A percentile compares a stretch with the other conserved stretches of the same genome.
Evolutionary conservation across 2,329 filamentous ascomycete genomes (phyloP).

Genomic region (Stagonosporopsis chrysanthemi): DNA sequence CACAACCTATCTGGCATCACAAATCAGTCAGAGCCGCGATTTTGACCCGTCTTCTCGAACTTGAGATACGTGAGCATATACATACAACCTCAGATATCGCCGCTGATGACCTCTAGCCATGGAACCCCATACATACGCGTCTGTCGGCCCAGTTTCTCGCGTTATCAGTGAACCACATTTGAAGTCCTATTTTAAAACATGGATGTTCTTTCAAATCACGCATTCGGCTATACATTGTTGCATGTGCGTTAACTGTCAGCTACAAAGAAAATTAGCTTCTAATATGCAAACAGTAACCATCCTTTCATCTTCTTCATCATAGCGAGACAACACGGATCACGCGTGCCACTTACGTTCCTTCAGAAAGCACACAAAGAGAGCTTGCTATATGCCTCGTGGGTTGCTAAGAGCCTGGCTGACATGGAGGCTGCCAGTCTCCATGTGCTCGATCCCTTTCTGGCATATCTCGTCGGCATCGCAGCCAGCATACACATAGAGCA

Average conservation of each 20-base stretch:
- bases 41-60: neutral
- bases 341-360: neutral
- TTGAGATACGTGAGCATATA: neutral
- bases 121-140: neutral
- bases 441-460: neutral
- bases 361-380: slow-evolving; percentile 1
- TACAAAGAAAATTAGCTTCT: neutral
- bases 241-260: neutral
- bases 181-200: neutral
- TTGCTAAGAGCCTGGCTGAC: neutral
- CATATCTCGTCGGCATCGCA: neutral
- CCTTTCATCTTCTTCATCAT: neutral
- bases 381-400: neutral
- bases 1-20: neutral
- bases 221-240: neutral
- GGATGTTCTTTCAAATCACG: neutral
- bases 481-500: slow-evolving; percentile 2
- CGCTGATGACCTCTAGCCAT: neutral
- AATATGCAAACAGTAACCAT: neutral
- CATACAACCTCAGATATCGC: neutral
- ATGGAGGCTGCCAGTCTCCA: neutral
- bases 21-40: neutral
- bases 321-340: neutral
- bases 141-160: neutral
- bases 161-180: neutral